phyloP scores from a whole-genome alignment of 1,284 basidiomycete genomes.

The Puccinia hordei region DNA sequence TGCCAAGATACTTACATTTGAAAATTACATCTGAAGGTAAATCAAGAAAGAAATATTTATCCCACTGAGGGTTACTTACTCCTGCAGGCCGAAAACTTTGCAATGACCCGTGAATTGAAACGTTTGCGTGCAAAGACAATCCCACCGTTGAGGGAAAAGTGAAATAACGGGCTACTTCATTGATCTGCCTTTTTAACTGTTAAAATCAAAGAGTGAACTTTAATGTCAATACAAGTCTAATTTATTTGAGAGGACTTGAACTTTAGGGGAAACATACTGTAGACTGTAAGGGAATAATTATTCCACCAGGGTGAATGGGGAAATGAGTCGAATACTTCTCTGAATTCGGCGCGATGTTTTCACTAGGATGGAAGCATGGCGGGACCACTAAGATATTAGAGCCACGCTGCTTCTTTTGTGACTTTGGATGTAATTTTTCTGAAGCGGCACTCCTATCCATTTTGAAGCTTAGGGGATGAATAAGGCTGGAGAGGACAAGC shows the following conservation, averaged over 20 bases:
- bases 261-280: neutral
- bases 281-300: slow-evolving; percentile 5
- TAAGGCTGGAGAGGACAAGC: neutral
- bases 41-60: neutral
- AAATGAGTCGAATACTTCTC: neutral
- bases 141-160: slow-evolving; percentile 2
- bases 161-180: neutral
- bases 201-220: too few relatives aligned
- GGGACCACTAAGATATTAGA: neutral
- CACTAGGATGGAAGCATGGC: slow-evolving; percentile 3
- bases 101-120: neutral
- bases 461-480: neutral
- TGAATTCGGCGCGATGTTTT: neutral
- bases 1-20: neutral
- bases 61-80: neutral
- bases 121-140: neutral
- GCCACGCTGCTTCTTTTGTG: neutral
- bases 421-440: neutral
- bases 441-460: neutral
- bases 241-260: neutral
- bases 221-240: neutral
- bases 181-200: neutral
- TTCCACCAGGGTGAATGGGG: slow-evolving; percentile 19
- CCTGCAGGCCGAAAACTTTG: neutral
- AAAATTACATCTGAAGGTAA: too few relatives aligned